Evolutionary conservation across 1,139 yeast species (phyloP).

Genomic region (Sugiyamaella sp.): DNA sequence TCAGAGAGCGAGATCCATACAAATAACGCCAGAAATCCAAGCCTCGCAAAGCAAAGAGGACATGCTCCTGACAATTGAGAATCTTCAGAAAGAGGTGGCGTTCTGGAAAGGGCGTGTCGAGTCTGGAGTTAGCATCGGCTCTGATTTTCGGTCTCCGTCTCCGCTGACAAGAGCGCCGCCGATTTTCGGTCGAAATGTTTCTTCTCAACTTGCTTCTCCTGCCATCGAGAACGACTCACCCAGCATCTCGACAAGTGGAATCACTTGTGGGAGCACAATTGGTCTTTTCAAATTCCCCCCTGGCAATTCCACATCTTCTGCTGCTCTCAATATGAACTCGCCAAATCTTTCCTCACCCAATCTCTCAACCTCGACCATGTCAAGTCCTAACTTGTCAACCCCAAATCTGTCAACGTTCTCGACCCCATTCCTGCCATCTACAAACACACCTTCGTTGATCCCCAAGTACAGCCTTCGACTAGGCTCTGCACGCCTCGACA

Average conservation of each 20-base stretch:
- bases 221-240: not conserved
- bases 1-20: constrained; percentile 52
- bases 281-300: not conserved
- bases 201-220: not conserved
- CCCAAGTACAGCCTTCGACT: not conserved
- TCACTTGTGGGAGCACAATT: too few species aligned
- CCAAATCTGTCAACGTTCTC: constrained; percentile 4
- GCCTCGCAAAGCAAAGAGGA: constrained; percentile 31
- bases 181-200: not conserved
- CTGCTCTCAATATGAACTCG: not conserved
- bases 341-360: too few species aligned
- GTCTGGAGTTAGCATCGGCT: not conserved
- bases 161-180: not conserved
- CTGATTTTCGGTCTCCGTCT: not conserved
- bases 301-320: constrained; percentile 6
- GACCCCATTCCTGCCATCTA: constrained; percentile 5
- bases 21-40: constrained; percentile 35
- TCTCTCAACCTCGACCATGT: not conserved
- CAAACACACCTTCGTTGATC: not conserved
- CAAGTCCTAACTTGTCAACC: constrained; percentile 10
- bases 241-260: not conserved
- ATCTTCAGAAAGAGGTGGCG: constrained; percentile 32
- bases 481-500: not conserved
- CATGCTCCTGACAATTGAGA: constrained; percentile 26
- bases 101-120: constrained; percentile 26